phyloP scores from a whole-genome alignment of 306 rosid species.

The Quercus aquifolioides region DNA sequence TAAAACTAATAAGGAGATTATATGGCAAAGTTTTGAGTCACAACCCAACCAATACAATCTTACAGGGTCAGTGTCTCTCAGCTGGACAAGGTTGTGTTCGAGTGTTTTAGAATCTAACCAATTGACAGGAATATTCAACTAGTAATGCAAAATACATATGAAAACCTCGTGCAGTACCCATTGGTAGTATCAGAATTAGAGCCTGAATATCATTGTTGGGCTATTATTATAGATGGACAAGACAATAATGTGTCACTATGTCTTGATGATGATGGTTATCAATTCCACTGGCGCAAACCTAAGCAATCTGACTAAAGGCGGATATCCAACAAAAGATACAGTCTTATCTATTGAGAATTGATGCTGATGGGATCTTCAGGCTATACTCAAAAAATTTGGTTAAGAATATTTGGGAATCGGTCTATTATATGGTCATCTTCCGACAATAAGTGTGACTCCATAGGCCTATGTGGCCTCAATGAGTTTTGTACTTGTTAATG shows the following conservation, averaged over 20 bases:
- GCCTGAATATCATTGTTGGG: neutral
- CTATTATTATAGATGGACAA: fast-evolving
- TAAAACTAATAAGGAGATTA: neutral
- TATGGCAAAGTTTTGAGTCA: neutral
- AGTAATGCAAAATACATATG: neutral
- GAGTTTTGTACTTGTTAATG: too few relatives aligned
- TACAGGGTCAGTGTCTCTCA: neutral
- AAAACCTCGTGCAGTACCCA: neutral
- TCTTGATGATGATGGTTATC: neutral
- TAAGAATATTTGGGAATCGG: neutral
- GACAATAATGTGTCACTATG: neutral
- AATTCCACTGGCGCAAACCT: neutral
- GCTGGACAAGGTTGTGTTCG: neutral
- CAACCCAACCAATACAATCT: neutral
- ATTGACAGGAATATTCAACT: neutral
- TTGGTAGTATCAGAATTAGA: neutral
- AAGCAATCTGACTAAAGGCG: neutral
- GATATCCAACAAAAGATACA: neutral
- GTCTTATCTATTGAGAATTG: neutral
- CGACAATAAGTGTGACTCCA: neutral
- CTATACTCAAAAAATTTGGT: neutral
- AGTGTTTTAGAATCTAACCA: neutral
- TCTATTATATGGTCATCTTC: neutral
- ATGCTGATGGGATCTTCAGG: neutral
- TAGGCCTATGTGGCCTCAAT: neutral